A percentile compares a stretch with the other conserved stretches of the same genome.
These are phyloP conservation scores for Pichia sp. DNA, from an alignment of 1,139 yeast species.

Conservation along the genomic window DNA sequence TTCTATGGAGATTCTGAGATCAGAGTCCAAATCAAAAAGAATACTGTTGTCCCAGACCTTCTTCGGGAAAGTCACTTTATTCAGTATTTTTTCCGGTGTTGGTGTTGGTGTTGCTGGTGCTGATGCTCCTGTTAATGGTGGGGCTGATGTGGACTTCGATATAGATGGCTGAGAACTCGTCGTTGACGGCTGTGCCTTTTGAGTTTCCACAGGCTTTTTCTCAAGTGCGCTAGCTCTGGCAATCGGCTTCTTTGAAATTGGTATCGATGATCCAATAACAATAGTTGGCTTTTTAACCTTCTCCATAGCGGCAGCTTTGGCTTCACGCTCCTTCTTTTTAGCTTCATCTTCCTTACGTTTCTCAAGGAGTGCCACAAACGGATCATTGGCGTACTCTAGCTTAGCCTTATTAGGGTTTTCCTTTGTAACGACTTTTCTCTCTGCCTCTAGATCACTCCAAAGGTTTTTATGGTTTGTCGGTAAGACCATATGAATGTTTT, in stretches of 20 bases:
- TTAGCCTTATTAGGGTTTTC: conserved; percentile 43
- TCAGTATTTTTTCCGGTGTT: no score
- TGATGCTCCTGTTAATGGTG: no score
- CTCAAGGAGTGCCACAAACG: conserved; percentile 58
- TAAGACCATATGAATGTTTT: conserved; percentile 78
- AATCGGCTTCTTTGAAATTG: no score
- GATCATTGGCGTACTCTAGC: conserved; percentile 55
- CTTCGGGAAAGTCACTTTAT: conserved; percentile 38
- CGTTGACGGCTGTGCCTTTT: neutral
- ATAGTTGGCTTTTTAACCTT: conserved; percentile 40
- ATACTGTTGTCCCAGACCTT: conserved; percentile 56
- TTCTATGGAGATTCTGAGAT: conserved; percentile 48
- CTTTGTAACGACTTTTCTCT: conserved; percentile 40
- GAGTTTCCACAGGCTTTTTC: no score
- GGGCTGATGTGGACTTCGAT: no score
- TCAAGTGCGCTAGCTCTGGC: no score
- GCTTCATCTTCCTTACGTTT: conserved; percentile 38
- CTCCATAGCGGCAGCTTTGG: conserved; percentile 31
- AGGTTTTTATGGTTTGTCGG: conserved; percentile 75
- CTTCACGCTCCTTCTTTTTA: conserved; percentile 38
- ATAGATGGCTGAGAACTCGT: no score
- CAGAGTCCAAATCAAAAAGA: conserved; percentile 40
- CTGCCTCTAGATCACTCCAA: conserved; percentile 67
- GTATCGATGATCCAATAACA: conserved; percentile 26
- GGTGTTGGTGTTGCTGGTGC: no score